Evolutionary conservation across 768 basidiomycete genomes (phyloP), one percentile per base, ranked within the genome.

Genomic region (Russula brevipes): DNA sequence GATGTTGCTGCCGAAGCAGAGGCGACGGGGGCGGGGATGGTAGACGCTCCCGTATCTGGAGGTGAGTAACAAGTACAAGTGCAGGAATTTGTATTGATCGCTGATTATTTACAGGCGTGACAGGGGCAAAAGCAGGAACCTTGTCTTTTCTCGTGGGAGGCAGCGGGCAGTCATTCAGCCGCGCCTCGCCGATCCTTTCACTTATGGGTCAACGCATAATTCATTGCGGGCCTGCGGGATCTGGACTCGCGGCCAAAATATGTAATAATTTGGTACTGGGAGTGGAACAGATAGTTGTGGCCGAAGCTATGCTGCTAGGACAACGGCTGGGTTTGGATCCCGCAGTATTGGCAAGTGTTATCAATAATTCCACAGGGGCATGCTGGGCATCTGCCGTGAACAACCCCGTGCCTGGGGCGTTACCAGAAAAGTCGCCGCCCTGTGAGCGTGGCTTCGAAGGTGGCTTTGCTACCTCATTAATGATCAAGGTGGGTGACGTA

Each of bases 21-120:
- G 10, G 61, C 70, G 14, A 75, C 79, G 33, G 86, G 88, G 31
- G 91, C 86, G 7, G 75, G 75, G 45, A 93, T 97, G 85, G 80
- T 97, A 24, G 95, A 98, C 72, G 94, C 95, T 5, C 95, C 95
- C 3, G 94, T 98, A 1, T 94, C 92, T 53, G 95, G 95, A 60
- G 94, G 92, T 89, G 71, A 30, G 59, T 17, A 74, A 33, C 14
- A 35, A 12, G 7, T 65, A 42, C 57, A 35, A 52, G 33, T 46
- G 39, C 38, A 35, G 44, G 11, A 30, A 7, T 12, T 24, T 39
- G 31, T 24, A 2, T 52, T 55, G 12, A 19, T 30, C 45, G 36
- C 12, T 54, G 24, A 24, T 24, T 24, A 24, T 24, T 47, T 41
- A 7, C 65, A 91, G 89, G 93, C 39, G 91, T 93, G 10, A 78